Evolutionary conservation across 2,329 filamentous ascomycete genomes (phyloP), one percentile per base, ranked within the genome.

Genomic region (Ambrosiella cleistominuta): DNA sequence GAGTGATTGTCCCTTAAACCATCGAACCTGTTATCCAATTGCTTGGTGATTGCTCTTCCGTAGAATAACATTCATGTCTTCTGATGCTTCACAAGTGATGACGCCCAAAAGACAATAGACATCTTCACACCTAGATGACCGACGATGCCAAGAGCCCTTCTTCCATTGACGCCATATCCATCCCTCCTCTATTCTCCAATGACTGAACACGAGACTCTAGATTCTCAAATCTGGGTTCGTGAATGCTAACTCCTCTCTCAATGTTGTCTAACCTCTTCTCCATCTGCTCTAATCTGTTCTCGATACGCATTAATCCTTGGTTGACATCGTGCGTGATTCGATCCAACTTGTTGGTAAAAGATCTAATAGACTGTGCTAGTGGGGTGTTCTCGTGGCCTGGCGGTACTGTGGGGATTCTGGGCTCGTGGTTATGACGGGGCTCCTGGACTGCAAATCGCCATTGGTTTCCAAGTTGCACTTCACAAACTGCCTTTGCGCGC

Each of bases 381-480:
- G 78, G 77, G 3, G 77, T 75, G 64, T 76, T 78, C 65, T 81
- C 78, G 61, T 79, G 75, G 35, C 77, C 77, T 1, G 77, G 74
- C 1, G 73, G 72, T 40, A 74, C 75, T 15, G 76, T 74, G 7
- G 76, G 72, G 54, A 79, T 69, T 60, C 79, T 76, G 38, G 79
- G 75, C 63, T 81, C 79, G 65, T 82, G 79, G 66, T 82, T 82
- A 65, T 82, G 79, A 12, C 77, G 72, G n/a, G 72, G 67, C 59
- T 80, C 77, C 61, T 81, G 79, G 9, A 82, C 74, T 7, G 75
- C 76, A 62, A 82, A 82, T n/a, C 79, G 76, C 79, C 79, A 82
- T 67, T 81, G 78, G 61, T 81, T 80, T 47, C 75, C 75, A 9
- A 82, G 70, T 66, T 80, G 78, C 6, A 82, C 79, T 65, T 82